These are phyloP conservation scores for Solanum chacoense DNA, from an alignment of 305 asterid species.

Conservation along the genomic window DNA sequence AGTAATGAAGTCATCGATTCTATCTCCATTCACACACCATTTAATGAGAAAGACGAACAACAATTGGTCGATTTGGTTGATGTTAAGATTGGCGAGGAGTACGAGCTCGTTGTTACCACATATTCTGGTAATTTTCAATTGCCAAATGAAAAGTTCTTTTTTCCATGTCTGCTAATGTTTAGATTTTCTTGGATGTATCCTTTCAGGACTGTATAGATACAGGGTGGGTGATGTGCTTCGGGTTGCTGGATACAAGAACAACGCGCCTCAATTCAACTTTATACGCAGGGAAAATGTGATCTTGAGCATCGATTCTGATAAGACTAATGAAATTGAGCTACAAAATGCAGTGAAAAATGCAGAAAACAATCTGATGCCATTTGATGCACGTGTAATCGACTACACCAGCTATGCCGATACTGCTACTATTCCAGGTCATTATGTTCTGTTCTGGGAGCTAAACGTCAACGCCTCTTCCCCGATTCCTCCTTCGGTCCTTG, in stretches of 20 bases:
- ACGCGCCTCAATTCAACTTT: slow-evolving; percentile 11
- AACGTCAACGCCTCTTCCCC: background rate
- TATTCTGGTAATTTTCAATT: slow-evolving; percentile 12
- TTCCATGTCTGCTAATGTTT: background rate
- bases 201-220: slow-evolving; percentile 12
- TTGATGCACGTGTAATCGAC: background rate
- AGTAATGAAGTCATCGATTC: background rate
- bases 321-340: slow-evolving; percentile 15
- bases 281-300: slow-evolving; percentile 11
- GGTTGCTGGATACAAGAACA: slow-evolving; percentile 12
- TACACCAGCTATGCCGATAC: background rate
- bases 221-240: slow-evolving; percentile 16
- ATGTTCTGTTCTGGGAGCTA: background rate
- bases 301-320: slow-evolving; percentile 15
- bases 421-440: background rate
- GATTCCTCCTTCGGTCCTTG: background rate
- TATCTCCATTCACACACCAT: background rate
- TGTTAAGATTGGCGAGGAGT: slow-evolving; percentile 25
- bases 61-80: slow-evolving; percentile 21
- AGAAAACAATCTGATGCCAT: background rate
- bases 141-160: background rate
- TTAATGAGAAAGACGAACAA: background rate
- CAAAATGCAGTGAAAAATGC: slow-evolving; percentile 9
- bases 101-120: slow-evolving; percentile 27
- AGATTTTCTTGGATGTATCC: background rate